Evolutionary conservation across 257 asterid species (phyloP).

Genomic region (Haberlea rhodopensis): DNA sequence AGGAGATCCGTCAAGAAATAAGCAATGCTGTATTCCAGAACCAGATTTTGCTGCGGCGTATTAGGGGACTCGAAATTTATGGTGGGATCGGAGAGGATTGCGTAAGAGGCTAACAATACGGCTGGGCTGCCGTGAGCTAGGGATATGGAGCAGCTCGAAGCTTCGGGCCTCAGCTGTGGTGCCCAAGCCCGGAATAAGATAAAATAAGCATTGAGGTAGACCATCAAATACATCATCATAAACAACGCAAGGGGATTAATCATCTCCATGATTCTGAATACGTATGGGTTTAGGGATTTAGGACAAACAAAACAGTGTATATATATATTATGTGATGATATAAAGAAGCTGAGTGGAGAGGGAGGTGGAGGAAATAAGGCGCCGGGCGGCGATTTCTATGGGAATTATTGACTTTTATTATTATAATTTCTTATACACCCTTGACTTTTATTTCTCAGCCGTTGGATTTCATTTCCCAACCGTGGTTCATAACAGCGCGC

Average conservation of each 20-base stretch:
- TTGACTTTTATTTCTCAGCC: too few relatives aligned
- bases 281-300: too few relatives aligned
- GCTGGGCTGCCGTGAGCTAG: constrained; percentile 92
- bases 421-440: too few relatives aligned
- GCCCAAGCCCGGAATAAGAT: constrained; percentile 61
- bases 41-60: constrained; percentile 58
- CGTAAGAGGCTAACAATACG: constrained; percentile 54
- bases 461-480: too few relatives aligned
- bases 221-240: constrained; percentile 38
- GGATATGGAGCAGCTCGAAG: constrained; percentile 87
- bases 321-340: too few relatives aligned
- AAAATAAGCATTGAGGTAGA: constrained; percentile 58
- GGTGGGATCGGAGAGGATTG: constrained; percentile 54
- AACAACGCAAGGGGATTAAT: constrained; percentile 45
- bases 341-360: too few relatives aligned
- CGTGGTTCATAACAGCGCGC: too few relatives aligned
- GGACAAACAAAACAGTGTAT: too few relatives aligned
- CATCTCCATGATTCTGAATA: too few relatives aligned
- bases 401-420: too few relatives aligned
- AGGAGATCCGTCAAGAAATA: constrained; percentile 84
- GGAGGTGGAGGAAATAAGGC: too few relatives aligned
- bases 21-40: constrained; percentile 85
- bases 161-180: constrained; percentile 73
- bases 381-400: too few relatives aligned
- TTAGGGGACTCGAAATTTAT: constrained; percentile 59